Evolutionary conservation across 2,329 filamentous ascomycete genomes (phyloP), one percentile per base, ranked within the genome.

Genomic region (Thermoascus crustaceus): DNA sequence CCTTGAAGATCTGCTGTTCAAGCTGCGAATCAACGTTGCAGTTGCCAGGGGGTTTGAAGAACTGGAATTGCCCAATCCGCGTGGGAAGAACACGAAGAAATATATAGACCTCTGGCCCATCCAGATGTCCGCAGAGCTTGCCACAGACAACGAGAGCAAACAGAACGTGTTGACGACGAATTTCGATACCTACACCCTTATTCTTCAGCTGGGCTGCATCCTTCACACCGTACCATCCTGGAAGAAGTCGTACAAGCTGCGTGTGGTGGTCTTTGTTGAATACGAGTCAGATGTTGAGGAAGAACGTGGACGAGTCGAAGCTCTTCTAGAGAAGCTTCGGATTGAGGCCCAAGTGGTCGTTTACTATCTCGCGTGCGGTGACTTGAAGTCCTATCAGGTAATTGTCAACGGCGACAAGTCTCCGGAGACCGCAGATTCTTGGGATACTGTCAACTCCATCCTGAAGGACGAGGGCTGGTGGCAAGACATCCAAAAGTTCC

Each of bases 91-190:
- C 35, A 67, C 66, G 3, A 89, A 89, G 53, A 84, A 78, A 50
- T 89, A 81, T 50, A 85, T 94, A 42, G 86, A 94, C 51, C 64
- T 94, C 4, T 94, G 86, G 86, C 86, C 86, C 0, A 91, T 94
- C 35, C 87, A 94, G 46, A 94, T 94, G 85, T 89, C 85, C 4
- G 85, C 85, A 1, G 84, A 89, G 49, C 75, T 91, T 21, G 75
- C 77, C 1, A 69, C 80, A 1, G 78, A 81, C 44, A 72, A 71
- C 1, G 75, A 77, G 52, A 78, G 71, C 43, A 73, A 71, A 40
- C 65, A 72, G 42, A 78, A 76, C 48, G 70, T 91, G 4, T 59
- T 89, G 36, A 93, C 86, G 0, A 91, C 84, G 0, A 94, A 94
- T 46, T 93, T 94, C 55, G 86, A 94, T 56, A 94, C 86, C 0